A percentile compares a stretch with the other conserved stretches of the same genome.
phyloP scores from a whole-genome alignment of 1,284 basidiomycete species.

The Tilletia indica region DNA sequence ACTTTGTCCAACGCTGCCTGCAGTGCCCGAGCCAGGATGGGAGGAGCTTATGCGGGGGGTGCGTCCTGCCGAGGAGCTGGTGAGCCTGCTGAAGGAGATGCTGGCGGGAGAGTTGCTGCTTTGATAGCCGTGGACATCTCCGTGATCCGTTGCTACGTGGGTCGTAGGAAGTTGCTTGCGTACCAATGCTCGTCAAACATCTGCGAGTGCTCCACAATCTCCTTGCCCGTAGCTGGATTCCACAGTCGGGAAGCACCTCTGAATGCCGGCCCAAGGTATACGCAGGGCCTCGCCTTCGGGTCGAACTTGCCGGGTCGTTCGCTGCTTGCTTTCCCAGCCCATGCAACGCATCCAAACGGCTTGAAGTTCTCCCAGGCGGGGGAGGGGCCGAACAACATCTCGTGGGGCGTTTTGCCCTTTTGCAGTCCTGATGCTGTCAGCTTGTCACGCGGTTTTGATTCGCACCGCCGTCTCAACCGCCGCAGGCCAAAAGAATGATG shows the following conservation, averaged over 20 bases:
- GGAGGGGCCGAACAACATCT: neutral
- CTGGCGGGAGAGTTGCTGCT: too few relatives aligned
- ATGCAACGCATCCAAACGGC: slow-evolving; percentile 1
- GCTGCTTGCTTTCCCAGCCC: neutral
- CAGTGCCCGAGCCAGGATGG: too few relatives aligned
- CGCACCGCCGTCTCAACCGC: neutral
- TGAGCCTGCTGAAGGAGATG: too few relatives aligned
- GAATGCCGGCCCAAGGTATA: neutral
- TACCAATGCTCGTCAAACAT: neutral
- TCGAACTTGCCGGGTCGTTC: slow-evolving; percentile 9
- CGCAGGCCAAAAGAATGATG: slow-evolving; percentile 12
- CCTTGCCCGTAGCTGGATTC: neutral
- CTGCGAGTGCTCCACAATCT: neutral
- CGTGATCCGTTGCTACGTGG: neutral
- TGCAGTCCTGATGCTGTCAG: neutral
- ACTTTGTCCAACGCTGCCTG: too few relatives aligned
- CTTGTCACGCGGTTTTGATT: neutral
- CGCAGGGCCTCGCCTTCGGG: neutral
- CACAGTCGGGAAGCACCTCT: neutral
- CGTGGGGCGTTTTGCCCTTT: neutral
- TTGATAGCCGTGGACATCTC: neutral
- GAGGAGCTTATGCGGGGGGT: too few relatives aligned
- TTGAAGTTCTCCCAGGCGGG: neutral
- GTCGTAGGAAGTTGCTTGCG: neutral
- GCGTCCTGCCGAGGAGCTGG: too few relatives aligned